phyloP scores from a whole-genome alignment of 805 yeast species.

The Ogataea saltuana region DNA sequence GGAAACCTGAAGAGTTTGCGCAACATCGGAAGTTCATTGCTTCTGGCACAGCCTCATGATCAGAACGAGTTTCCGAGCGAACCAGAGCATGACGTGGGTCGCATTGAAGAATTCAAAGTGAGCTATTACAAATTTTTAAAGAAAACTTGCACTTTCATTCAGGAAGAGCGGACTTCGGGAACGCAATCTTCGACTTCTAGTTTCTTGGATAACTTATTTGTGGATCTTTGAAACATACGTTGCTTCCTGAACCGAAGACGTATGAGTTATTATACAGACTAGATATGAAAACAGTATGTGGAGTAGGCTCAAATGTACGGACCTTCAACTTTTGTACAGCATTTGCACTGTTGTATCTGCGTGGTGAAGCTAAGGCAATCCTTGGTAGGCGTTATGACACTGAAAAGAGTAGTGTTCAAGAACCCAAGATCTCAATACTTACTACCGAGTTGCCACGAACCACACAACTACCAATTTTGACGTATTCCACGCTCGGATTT shows the following conservation, averaged over 20 bases:
- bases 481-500: slow-evolving; percentile 18
- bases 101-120: slow-evolving; percentile 24
- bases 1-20: slow-evolving; percentile 31
- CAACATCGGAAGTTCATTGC: slow-evolving; percentile 13
- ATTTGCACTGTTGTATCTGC: too few relatives aligned
- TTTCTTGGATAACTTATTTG: slow-evolving; percentile 11
- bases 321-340: not conserved
- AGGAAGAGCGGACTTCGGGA: not conserved
- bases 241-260: not conserved
- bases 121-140: slow-evolving; percentile 16
- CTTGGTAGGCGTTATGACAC: too few relatives aligned
- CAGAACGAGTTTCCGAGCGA: not conserved
- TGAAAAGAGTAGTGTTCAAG: not conserved
- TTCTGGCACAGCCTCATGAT: slow-evolving; percentile 16
- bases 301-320: not conserved
- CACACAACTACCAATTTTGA: slow-evolving; percentile 39
- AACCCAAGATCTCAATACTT: slow-evolving; percentile 45
- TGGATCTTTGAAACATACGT: slow-evolving; percentile 1
- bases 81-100: not conserved
- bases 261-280: slow-evolving; percentile 3
- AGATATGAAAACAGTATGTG: slow-evolving; percentile 1
- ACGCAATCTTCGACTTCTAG: not conserved
- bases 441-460: slow-evolving; percentile 56
- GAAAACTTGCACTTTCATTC: not conserved
- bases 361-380: too few relatives aligned